A percentile compares a stretch with the other conserved stretches of the same genome.
Evolutionary conservation across 768 basidiomycete species (phyloP).

Genomic region (Leucogyrophana mollusca): DNA sequence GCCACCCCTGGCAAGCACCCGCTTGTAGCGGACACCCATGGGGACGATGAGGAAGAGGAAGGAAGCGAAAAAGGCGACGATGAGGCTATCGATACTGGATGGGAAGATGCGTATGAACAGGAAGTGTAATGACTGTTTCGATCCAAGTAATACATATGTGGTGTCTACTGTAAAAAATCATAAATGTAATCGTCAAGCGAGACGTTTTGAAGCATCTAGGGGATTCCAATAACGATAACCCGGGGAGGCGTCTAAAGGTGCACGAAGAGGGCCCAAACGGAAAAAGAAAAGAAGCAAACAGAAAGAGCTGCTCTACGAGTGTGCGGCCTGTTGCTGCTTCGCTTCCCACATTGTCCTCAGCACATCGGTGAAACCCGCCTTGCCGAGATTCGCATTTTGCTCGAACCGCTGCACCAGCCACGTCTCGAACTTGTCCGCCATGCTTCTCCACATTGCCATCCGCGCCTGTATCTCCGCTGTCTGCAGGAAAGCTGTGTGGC

Average conservation of each 20-base stretch:
- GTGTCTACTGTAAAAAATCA: constrained; percentile 22
- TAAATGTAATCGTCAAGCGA: constrained; percentile 21
- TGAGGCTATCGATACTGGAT: constrained; percentile 31
- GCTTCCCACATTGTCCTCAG: constrained; percentile 76
- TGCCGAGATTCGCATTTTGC: constrained; percentile 88
- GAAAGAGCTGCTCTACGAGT: constrained; percentile 20
- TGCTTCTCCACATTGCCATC: constrained; percentile 75
- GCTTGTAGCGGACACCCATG: constrained; percentile 1
- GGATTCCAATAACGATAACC: not conserved
- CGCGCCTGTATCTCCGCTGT: constrained; percentile 91
- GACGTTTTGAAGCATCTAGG: constrained; percentile 24
- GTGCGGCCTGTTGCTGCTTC: constrained; percentile 47
- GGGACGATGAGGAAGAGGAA: constrained; percentile 23
- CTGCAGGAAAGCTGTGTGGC: constrained; percentile 75
- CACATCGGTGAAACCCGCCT: constrained; percentile 88
- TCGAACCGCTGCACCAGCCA: constrained; percentile 89
- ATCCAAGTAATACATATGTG: constrained; percentile 16
- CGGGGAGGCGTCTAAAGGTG: constrained; percentile 16
- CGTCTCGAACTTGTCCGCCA: constrained; percentile 80
- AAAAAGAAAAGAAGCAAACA: constrained; percentile 7
- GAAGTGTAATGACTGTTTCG: constrained; percentile 44
- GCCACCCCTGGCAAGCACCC: constrained; percentile 17
- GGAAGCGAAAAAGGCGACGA: constrained; percentile 40
- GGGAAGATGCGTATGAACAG: constrained; percentile 67
- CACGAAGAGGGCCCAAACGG: constrained; percentile 9